phyloP scores from a whole-genome alignment of 1,284 basidiomycete species.

The Hypsizygus ulmarius region DNA sequence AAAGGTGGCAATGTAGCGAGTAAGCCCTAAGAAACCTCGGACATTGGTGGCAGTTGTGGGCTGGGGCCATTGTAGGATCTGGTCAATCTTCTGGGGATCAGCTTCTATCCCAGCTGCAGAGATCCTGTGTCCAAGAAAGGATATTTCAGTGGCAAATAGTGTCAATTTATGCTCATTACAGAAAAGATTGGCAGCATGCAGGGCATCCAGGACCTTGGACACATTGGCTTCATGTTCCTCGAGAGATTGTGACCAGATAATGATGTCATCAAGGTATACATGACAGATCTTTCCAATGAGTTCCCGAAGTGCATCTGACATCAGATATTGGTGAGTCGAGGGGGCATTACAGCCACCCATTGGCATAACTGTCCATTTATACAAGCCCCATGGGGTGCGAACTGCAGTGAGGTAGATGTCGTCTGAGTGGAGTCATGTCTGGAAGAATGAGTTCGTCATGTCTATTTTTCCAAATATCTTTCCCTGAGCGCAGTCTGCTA shows the following conservation, averaged over 20 bases:
- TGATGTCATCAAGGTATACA: constrained; percentile 7
- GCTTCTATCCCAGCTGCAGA: constrained; percentile 29
- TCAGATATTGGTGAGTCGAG: constrained; percentile 2
- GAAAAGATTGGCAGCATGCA: constrained; percentile 1
- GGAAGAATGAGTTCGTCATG: constrained; percentile 16
- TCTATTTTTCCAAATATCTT: no score
- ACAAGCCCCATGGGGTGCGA: constrained; percentile 30
- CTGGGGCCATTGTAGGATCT: constrained; percentile 33
- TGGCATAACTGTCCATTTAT: constrained; percentile 37
- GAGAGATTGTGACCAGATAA: constrained; percentile 14
- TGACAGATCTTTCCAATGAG: constrained; percentile 20
- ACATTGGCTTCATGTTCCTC: constrained; percentile 14
- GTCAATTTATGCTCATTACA: constrained; percentile 27
- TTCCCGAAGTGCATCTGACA: constrained; percentile 26
- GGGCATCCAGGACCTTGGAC: constrained; percentile 5
- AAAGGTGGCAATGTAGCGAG: constrained; percentile 28
- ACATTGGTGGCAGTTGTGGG: constrained; percentile 30
- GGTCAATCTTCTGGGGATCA: constrained; percentile 30
- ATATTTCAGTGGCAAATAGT: constrained; percentile 26
- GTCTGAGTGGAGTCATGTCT: constrained; percentile 31
- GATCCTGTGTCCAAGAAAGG: constrained; percentile 38
- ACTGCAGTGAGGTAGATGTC: constrained; percentile 30
- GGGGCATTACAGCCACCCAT: constrained; percentile 29
- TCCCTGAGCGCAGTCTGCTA: no score
- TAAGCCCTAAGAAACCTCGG: constrained; percentile 35